These are phyloP conservation scores for Lepidium aucheri DNA, from an alignment of 345 rosid species.

Conservation along the genomic window DNA sequence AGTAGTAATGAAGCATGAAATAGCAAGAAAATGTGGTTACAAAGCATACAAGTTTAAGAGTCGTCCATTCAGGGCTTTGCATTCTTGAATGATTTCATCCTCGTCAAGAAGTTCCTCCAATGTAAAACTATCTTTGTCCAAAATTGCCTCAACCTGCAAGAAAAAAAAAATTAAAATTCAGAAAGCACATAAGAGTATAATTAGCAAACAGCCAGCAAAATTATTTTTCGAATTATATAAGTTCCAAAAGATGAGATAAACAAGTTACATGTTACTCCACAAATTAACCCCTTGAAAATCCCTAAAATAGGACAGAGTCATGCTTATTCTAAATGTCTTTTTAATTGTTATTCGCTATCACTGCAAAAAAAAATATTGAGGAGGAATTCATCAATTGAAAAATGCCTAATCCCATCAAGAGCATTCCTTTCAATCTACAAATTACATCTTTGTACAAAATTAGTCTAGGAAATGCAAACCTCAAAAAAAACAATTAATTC, in stretches of 20 bases:
- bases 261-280: neutral
- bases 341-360: neutral
- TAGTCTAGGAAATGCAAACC: neutral
- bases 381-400: neutral
- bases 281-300: neutral
- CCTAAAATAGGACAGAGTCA: neutral
- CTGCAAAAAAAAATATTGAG: neutral
- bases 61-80: slow-evolving; percentile 84
- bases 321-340: neutral
- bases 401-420: neutral
- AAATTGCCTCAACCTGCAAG: slow-evolving; percentile 80
- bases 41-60: slow-evolving; percentile 73
- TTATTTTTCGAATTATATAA: neutral
- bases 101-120: slow-evolving; percentile 94
- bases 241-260: neutral
- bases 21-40: neutral
- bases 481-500: neutral
- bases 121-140: slow-evolving; percentile 78
- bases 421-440: neutral
- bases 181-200: neutral
- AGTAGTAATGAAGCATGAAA: slow-evolving; percentile 1
- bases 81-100: slow-evolving; percentile 96
- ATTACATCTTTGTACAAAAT: neutral
- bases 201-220: neutral
- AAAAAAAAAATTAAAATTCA: neutral